Evolutionary conservation across 1,284 basidiomycete genomes (phyloP).

Genomic region (Papiliotrema terrestris): DNA sequence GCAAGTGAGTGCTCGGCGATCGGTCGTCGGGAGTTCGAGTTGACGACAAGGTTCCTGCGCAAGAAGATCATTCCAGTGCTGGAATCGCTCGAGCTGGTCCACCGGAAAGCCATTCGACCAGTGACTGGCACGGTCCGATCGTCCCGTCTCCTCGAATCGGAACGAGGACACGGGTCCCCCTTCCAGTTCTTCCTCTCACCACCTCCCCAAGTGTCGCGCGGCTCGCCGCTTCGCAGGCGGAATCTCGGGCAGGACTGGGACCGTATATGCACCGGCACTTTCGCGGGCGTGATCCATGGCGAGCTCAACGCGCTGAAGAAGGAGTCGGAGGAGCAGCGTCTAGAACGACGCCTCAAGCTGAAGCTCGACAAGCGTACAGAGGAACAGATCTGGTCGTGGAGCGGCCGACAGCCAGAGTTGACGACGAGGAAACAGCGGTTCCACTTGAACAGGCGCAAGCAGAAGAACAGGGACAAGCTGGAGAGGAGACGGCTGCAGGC

Average conservation of each 20-base stretch:
- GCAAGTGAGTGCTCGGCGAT: slow-evolving; percentile 25
- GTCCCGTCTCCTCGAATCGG: slow-evolving; percentile 1
- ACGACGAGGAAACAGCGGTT: slow-evolving; percentile 30
- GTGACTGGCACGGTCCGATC: not conserved
- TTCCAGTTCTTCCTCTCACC: not conserved
- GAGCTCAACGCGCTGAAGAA: slow-evolving; percentile 3
- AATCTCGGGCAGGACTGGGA: not conserved
- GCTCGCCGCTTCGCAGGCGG: not conserved
- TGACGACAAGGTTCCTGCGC: slow-evolving; percentile 34
- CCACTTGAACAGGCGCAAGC: slow-evolving; percentile 33
- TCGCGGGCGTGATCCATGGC: slow-evolving; percentile 4
- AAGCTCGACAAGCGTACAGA: slow-evolving; percentile 15
- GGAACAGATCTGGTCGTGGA: slow-evolving; percentile 27
- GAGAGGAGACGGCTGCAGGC: slow-evolving; percentile 16
- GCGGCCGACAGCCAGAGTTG: slow-evolving; percentile 23
- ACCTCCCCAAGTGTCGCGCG: not conserved
- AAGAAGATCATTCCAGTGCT: slow-evolving; percentile 37
- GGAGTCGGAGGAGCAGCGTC: not conserved
- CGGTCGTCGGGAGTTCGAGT: not conserved
- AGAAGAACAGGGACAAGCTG: slow-evolving; percentile 20
- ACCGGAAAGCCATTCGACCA: slow-evolving; percentile 13
- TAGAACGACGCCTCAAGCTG: slow-evolving; percentile 3
- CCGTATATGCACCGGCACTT: slow-evolving; percentile 2
- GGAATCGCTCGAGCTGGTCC: slow-evolving; percentile 32
- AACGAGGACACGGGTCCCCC: not conserved